A percentile compares a stretch with the other conserved stretches of the same genome.
Evolutionary conservation across 208 protist species (phyloP).

Genomic region (Naegleria gruberi): DNA sequence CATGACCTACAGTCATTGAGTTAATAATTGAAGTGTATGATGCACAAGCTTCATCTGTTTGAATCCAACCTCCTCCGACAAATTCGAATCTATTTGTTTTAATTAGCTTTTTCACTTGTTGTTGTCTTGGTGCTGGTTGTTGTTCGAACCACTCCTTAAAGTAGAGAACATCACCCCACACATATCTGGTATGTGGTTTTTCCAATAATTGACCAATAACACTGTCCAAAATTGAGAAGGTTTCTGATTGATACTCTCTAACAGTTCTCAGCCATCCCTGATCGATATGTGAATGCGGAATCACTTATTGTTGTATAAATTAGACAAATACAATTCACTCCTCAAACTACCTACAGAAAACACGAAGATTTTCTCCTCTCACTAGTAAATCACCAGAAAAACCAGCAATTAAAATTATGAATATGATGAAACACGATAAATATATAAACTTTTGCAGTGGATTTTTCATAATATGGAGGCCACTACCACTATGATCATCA

Average conservation of each 20-base stretch:
- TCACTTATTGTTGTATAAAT: no score
- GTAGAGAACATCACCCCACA: conserved; percentile 49
- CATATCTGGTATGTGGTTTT: conserved; percentile 36
- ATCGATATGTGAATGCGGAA: conserved; percentile 52
- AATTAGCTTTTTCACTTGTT: conserved; percentile 34
- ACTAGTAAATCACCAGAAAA: no score
- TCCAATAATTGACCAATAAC: conserved; percentile 33
- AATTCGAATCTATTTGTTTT: conserved; percentile 44
- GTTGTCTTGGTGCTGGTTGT: conserved; percentile 4
- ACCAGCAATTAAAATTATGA: no score
- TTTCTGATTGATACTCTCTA: conserved; percentile 31
- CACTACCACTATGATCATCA: no score
- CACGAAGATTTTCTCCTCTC: no score
- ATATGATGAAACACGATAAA: no score
- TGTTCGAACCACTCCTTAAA: conserved; percentile 42
- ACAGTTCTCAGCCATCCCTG: conserved; percentile 49
- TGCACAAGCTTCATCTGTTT: conserved; percentile 50
- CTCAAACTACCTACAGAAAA: no score
- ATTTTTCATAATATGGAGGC: no score
- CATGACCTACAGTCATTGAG: conserved; percentile 49
- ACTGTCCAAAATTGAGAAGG: conserved; percentile 39
- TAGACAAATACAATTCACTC: no score
- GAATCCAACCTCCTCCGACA: conserved; percentile 49
- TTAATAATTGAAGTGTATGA: conserved; percentile 39
- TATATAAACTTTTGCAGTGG: no score